Percentiles rank a stretch among this genome's conserved stretches.
Evolutionary conservation across 2,329 filamentous ascomycete species (phyloP).

Genomic region (Aspergillus pseudoterreus): DNA sequence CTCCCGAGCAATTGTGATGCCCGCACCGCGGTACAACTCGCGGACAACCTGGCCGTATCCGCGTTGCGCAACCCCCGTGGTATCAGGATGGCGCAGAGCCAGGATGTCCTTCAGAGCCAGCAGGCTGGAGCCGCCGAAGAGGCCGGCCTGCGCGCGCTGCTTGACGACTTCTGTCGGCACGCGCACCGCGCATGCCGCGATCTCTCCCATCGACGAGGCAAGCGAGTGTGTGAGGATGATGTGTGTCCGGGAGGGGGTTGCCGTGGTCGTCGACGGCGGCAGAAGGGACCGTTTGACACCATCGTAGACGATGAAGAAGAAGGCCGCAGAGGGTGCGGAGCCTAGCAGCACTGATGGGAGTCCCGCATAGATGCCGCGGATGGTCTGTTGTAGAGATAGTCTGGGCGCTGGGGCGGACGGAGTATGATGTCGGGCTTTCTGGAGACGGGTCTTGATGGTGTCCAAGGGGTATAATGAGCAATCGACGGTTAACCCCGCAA

Average conservation of each 20-base stretch:
- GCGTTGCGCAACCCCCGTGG: conserved; percentile 33
- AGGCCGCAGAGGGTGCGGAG: conserved; percentile 86
- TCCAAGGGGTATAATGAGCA: conserved; percentile 96
- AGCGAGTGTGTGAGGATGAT: conserved; percentile 66
- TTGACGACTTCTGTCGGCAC: conserved; percentile 97
- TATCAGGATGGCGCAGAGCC: conserved; percentile 39
- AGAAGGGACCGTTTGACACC: conserved; percentile 59
- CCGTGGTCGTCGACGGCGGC: conserved; percentile 21
- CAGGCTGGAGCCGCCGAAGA: conserved; percentile 68
- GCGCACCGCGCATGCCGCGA: conserved; percentile 85
- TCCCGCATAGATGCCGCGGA: conserved; percentile 88
- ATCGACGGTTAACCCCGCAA: conserved; percentile 95
- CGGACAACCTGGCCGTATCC: conserved; percentile 61
- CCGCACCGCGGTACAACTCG: conserved; percentile 88
- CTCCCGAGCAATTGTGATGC: conserved; percentile 89
- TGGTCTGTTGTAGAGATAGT: conserved; percentile 80
- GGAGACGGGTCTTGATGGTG: conserved; percentile 96
- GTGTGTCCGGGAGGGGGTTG: conserved; percentile 29
- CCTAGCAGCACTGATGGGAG: conserved; percentile 86
- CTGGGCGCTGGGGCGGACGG: conserved; percentile 53
- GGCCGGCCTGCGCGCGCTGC: conserved; percentile 86
- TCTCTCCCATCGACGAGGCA: conserved; percentile 80
- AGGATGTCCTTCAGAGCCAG: conserved; percentile 69
- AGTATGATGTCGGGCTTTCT: conserved; percentile 58
- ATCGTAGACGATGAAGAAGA: conserved; percentile 97